Conservation (phyloP, 352 stramenopile genomes). For the Pythium folliculosum region DNA sequence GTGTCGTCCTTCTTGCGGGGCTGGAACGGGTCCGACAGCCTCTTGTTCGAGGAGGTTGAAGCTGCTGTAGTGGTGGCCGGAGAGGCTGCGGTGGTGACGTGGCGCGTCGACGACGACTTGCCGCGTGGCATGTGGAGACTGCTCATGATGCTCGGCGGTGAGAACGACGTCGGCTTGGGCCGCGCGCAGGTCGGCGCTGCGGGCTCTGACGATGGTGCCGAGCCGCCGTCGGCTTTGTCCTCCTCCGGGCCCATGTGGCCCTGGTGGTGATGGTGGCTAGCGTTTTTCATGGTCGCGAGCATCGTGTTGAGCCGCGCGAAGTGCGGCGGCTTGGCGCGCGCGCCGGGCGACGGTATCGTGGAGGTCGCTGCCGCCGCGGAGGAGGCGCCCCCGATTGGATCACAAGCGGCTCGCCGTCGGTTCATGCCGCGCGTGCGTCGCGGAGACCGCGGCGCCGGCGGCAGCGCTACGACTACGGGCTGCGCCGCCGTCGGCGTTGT, state of each 20-base stretch:
- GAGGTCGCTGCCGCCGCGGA: neutral
- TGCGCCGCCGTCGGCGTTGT: neutral
- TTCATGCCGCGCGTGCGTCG: constrained; percentile 5
- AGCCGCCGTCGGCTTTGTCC: neutral
- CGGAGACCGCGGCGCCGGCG: constrained; percentile 9
- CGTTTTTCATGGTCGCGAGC: constrained; percentile 26
- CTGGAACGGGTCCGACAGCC: constrained; percentile 29
- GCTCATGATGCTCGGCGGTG: constrained; percentile 25
- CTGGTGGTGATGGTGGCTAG: constrained; percentile 1
- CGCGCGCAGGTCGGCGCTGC: neutral
- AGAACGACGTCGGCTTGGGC: constrained; percentile 1
- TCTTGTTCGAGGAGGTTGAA: constrained; percentile 9
- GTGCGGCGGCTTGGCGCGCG: constrained; percentile 6
- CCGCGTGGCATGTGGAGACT: constrained; percentile 25
- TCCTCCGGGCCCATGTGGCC: neutral
- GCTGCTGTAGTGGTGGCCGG: neutral
- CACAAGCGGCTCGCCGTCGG: constrained; percentile 12
- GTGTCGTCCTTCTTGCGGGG: constrained; percentile 25
- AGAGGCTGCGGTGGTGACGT: constrained; percentile 4
- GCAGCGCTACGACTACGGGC: neutral
- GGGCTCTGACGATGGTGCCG: neutral
- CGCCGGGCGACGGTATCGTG: neutral
- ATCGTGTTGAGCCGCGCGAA: constrained; percentile 27
- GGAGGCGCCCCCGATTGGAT: neutral
- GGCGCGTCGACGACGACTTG: constrained; percentile 25